A percentile compares a stretch with the other conserved stretches of the same genome.
phyloP scores from a whole-genome alignment of 2,329 filamentous ascomycete species.

The Stemphylium lycopersici region DNA sequence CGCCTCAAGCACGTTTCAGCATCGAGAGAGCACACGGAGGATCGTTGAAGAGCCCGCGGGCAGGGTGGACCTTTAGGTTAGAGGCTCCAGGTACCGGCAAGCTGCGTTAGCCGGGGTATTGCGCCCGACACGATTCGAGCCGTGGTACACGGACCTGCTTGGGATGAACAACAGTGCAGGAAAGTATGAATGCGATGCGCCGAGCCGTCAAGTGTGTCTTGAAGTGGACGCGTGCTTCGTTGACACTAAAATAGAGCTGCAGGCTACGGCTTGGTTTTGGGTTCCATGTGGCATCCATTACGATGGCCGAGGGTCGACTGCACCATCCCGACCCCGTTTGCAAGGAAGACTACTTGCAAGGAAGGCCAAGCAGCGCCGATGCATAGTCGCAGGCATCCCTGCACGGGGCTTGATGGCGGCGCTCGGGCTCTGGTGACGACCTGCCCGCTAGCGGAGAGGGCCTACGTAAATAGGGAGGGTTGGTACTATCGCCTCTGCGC shows the following conservation, averaged over 20 bases:
- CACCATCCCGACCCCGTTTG: background rate
- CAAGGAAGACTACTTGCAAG: slow-evolving; percentile 9
- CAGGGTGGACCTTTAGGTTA: slow-evolving; percentile 36
- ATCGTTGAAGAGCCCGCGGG: slow-evolving; percentile 32
- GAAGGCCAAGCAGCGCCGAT: slow-evolving; percentile 21
- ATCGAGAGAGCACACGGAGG: slow-evolving; percentile 39
- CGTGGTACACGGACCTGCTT: slow-evolving; percentile 24
- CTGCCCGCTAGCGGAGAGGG: slow-evolving; percentile 18
- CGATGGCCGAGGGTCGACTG: slow-evolving; percentile 12
- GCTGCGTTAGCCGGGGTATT: slow-evolving; percentile 29
- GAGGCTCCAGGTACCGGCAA: slow-evolving; percentile 34
- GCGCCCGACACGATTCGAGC: slow-evolving; percentile 31
- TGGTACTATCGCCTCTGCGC: slow-evolving; percentile 19
- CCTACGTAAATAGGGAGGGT: slow-evolving; percentile 28
- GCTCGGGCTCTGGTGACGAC: slow-evolving; percentile 24
- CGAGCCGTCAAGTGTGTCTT: slow-evolving; percentile 12
- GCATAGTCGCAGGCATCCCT: slow-evolving; percentile 30
- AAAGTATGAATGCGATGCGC: slow-evolving; percentile 10
- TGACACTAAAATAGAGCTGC: slow-evolving; percentile 15
- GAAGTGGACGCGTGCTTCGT: slow-evolving; percentile 7
- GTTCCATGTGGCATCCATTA: slow-evolving; percentile 21
- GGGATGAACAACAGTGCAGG: slow-evolving; percentile 18
- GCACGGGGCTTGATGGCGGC: slow-evolving; percentile 18
- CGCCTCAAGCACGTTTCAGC: slow-evolving; percentile 51
- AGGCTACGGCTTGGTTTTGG: slow-evolving; percentile 12